These are phyloP conservation scores for Phascolomyces articulosus DNA, from an alignment of 371 early-diverging fungal species.

Conservation along the genomic window DNA sequence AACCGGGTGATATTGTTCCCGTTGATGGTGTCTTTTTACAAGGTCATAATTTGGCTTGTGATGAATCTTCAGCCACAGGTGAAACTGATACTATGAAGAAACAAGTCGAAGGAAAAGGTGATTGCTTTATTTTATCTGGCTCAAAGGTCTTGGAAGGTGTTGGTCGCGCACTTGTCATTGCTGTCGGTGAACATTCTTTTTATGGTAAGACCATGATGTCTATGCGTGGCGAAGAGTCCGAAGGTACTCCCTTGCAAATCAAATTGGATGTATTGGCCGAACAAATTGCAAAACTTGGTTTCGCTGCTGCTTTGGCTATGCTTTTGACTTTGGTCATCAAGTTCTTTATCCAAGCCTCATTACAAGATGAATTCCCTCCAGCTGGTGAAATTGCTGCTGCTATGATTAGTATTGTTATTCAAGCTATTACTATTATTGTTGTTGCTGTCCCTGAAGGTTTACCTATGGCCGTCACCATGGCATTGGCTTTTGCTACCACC, in stretches of 20 bases:
- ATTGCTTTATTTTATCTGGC: slow-evolving; percentile 91
- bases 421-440: slow-evolving; percentile 90
- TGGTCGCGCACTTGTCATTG: slow-evolving; percentile 82
- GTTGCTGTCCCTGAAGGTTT: slow-evolving; percentile 99
- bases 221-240: slow-evolving; percentile 73
- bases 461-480: slow-evolving; percentile 96
- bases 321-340: slow-evolving; percentile 78
- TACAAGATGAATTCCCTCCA: slow-evolving; percentile 60
- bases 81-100: slow-evolving; percentile 85
- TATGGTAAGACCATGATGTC: slow-evolving; percentile 88
- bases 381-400: slow-evolving; percentile 63
- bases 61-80: slow-evolving; percentile 93
- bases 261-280: slow-evolving; percentile 89
- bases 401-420: slow-evolving; percentile 79
- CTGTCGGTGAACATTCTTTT: slow-evolving; percentile 84
- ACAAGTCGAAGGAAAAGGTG: slow-evolving; percentile 57
- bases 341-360: slow-evolving; percentile 72
- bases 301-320: slow-evolving; percentile 79
- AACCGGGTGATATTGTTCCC: slow-evolving; percentile 94
- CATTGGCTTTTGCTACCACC: slow-evolving; percentile 95
- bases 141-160: slow-evolving; percentile 91
- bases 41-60: slow-evolving; percentile 85
- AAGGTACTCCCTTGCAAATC: slow-evolving; percentile 91
- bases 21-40: slow-evolving; percentile 85
- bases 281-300: slow-evolving; percentile 91